Conservation (phyloP, 371 early-diverging fungal genomes). For the Rhizopus microsporus region DNA sequence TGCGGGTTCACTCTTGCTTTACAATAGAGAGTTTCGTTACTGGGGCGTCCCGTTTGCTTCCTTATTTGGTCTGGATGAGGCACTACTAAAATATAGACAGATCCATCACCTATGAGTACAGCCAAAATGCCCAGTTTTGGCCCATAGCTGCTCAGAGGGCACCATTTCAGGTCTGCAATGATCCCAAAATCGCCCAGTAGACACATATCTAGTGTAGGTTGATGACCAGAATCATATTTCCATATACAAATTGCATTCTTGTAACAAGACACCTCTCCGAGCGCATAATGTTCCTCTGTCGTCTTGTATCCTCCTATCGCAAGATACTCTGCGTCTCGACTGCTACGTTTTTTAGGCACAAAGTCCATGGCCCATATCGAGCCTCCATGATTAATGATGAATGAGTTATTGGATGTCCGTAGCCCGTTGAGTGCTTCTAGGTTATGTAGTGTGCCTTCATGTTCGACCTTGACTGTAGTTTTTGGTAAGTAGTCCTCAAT, state of each 20-base stretch:
- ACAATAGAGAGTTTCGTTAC: slow-evolving; percentile 27
- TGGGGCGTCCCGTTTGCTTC: not conserved
- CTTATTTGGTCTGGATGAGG: slow-evolving; percentile 55
- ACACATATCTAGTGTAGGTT: slow-evolving; percentile 51
- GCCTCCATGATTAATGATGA: slow-evolving; percentile 57
- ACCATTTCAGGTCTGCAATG: slow-evolving; percentile 60
- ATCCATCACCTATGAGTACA: slow-evolving; percentile 58
- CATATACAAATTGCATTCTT: slow-evolving; percentile 60
- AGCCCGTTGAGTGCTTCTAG: no score
- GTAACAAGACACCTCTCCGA: slow-evolving; percentile 26
- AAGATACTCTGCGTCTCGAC: slow-evolving; percentile 44
- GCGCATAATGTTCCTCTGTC: slow-evolving; percentile 43
- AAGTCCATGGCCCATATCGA: slow-evolving; percentile 71
- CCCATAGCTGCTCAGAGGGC: slow-evolving; percentile 51
- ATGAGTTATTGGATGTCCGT: not conserved
- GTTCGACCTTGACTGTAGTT: no score
- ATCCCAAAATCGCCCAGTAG: slow-evolving; percentile 62
- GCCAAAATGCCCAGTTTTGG: slow-evolving; percentile 59
- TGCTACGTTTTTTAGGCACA: slow-evolving; percentile 43
- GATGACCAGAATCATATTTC: slow-evolving; percentile 26
- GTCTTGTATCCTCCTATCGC: slow-evolving; percentile 61
- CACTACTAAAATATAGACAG: slow-evolving; percentile 50
- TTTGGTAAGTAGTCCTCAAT: no score
- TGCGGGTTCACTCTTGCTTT: slow-evolving; percentile 4
- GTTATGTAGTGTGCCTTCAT: no score